phyloP scores from a whole-genome alignment of 177 flowering plant species.

The Vitis hybrid region DNA sequence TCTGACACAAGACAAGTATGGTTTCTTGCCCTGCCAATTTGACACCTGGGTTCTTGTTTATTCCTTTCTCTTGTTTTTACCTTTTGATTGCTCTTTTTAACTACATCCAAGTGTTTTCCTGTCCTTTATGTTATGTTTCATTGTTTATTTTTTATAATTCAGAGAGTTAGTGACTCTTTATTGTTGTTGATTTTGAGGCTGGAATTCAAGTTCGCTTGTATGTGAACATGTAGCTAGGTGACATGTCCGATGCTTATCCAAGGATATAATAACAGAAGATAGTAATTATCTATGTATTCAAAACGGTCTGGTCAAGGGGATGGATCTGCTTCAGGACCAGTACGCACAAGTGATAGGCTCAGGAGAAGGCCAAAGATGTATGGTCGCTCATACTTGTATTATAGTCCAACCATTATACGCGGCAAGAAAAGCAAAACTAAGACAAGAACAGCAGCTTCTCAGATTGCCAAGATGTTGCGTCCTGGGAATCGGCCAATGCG shows the following conservation, averaged over 20 bases:
- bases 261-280: slow-evolving; percentile 11
- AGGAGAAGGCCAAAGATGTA: slow-evolving; percentile 49
- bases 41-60: too few species aligned
- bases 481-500: slow-evolving; percentile 40
- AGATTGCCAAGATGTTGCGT: slow-evolving; percentile 64
- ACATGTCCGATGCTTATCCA: slow-evolving; percentile 20
- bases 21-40: too few species aligned
- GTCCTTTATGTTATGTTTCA: background rate
- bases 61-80: too few species aligned
- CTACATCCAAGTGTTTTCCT: background rate
- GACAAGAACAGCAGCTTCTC: slow-evolving; percentile 71
- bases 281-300: slow-evolving; percentile 42
- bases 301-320: slow-evolving; percentile 51
- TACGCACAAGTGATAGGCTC: slow-evolving; percentile 67
- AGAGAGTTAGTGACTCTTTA: background rate
- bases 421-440: slow-evolving; percentile 56
- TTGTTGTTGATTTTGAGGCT: background rate
- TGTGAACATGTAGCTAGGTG: background rate
- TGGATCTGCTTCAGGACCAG: slow-evolving; percentile 43
- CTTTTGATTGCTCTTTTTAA: too few species aligned
- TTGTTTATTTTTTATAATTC: background rate
- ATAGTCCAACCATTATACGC: slow-evolving; percentile 32
- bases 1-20: too few species aligned
- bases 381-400: slow-evolving; percentile 41
- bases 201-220: background rate